phyloP scores from a whole-genome alignment of 441 rosid genomes.

The Geranium incanum region DNA sequence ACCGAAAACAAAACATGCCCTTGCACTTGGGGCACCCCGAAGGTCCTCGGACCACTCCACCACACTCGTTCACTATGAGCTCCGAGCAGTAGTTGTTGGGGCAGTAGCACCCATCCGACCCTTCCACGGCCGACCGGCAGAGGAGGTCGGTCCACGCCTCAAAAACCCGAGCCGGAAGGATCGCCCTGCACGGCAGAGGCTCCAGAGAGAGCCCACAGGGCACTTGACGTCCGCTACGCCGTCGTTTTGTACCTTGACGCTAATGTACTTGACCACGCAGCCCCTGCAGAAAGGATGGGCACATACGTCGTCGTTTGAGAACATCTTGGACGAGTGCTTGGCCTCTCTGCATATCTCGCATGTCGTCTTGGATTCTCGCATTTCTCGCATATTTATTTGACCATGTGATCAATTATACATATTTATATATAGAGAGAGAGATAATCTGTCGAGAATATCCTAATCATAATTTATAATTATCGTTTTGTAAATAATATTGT shows the following conservation, averaged over 20 bases:
- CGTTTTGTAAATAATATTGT: no score
- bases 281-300: not conserved
- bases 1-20: not conserved
- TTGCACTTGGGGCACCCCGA: not conserved
- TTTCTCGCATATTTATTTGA: no score
- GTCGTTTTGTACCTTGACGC: not conserved
- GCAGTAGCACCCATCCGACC: not conserved
- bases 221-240: not conserved
- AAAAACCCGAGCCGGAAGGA: not conserved
- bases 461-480: no score
- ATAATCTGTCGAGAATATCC: no score
- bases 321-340: no score
- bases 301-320: not conserved
- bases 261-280: not conserved
- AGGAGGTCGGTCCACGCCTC: not conserved
- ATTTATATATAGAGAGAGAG: no score
- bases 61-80: not conserved
- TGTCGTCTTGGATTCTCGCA: no score
- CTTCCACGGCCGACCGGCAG: not conserved
- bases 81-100: not conserved
- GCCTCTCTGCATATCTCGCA: no score
- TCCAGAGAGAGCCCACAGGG: not conserved
- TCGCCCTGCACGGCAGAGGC: not conserved
- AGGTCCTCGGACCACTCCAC: not conserved
- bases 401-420: no score